Evolutionary conservation across 208 protist species (phyloP).

Genomic region (Acanthamoeba healyi): DNA sequence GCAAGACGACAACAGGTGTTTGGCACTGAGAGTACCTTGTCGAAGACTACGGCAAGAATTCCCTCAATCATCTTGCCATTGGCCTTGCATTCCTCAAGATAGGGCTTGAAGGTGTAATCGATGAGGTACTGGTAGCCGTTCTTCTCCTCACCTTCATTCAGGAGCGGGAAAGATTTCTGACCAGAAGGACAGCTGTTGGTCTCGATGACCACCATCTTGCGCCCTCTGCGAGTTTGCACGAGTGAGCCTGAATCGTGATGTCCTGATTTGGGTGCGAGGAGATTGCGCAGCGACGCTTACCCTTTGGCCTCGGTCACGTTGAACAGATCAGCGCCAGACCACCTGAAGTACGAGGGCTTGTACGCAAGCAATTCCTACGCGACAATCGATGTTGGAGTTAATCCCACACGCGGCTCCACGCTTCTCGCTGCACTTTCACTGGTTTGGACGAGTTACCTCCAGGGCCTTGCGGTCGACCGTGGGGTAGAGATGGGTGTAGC

Average conservation of each 20-base stretch:
- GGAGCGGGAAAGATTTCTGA: conserved; percentile 86
- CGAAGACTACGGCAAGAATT: conserved; percentile 88
- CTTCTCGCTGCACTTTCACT: too few relatives aligned
- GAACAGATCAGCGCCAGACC: conserved; percentile 85
- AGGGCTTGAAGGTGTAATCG: conserved; percentile 73
- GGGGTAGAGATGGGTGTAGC: conserved; percentile 88
- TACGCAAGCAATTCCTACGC: conserved; percentile 81
- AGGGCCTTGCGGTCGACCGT: conserved; percentile 73
- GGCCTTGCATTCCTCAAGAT: conserved; percentile 31
- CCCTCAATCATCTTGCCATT: conserved; percentile 75
- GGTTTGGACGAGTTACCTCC: background rate
- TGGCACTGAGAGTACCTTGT: conserved; percentile 81
- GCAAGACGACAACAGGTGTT: background rate
- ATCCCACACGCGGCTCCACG: too few relatives aligned
- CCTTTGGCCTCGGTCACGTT: conserved; percentile 81
- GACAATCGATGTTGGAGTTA: background rate
- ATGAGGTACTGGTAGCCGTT: conserved; percentile 83
- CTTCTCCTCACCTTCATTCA: conserved; percentile 80
- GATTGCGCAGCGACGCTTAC: too few relatives aligned
- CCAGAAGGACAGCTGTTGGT: conserved; percentile 90
- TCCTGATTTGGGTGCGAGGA: background rate
- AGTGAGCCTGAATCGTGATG: background rate
- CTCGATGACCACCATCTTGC: conserved; percentile 89
- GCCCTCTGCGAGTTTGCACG: conserved; percentile 33
- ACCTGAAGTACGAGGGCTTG: conserved; percentile 84